Base-by-base conservation (phyloP, 208 protist genomes). In the Lotmaria passim region DNA sequence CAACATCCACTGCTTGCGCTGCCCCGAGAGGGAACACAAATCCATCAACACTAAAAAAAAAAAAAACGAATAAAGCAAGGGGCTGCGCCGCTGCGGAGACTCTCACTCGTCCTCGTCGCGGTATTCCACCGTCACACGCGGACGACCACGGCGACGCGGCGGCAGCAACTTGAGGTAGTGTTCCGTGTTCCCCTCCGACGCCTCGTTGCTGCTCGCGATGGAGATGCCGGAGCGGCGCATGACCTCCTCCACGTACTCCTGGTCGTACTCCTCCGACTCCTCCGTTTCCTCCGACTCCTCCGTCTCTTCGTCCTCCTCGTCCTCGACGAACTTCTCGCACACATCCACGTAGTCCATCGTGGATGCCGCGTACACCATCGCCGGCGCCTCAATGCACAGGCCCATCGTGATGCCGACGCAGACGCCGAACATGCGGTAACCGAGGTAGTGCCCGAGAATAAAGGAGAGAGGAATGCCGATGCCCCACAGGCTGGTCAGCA, bases 211-310 rank as follows among this genome's bases (percentile, higher is more conserved):
- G 60, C 38, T 79, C 15, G 24, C 30, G 17, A 83, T 73, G 15
- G 75, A 71, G 38, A 93, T 93, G 57, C 88, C 88, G 15, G 88
- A 94, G 23, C 88, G 85, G n/a, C 88, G 79, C 73, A 93, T 77
- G 26, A 91, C 79, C 65, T 93, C 81, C 58, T 93, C 79, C 31
- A 89, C 61, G 68, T 87, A 85, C 47, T 78, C 79, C 55, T 81
- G 78, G 34, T 89, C 86, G 63, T 78, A 72, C 70, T 77, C 77
- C 48, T 87, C 82, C 4, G 78, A 73, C 47, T 86, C 78, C 33
- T 87, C 77, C 36, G 80, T 64, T 31, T 86, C 78, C 39, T 84
- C 83, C 51, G 61, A 36, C 36, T 86, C 80, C 41, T 84, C 82
- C 58, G 30, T 55, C 26, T 89, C 78, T 46, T 87, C 85, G n/a